phyloP scores from a whole-genome alignment of 2,329 filamentous ascomycete genomes.

The Colletotrichum tropicicola region DNA sequence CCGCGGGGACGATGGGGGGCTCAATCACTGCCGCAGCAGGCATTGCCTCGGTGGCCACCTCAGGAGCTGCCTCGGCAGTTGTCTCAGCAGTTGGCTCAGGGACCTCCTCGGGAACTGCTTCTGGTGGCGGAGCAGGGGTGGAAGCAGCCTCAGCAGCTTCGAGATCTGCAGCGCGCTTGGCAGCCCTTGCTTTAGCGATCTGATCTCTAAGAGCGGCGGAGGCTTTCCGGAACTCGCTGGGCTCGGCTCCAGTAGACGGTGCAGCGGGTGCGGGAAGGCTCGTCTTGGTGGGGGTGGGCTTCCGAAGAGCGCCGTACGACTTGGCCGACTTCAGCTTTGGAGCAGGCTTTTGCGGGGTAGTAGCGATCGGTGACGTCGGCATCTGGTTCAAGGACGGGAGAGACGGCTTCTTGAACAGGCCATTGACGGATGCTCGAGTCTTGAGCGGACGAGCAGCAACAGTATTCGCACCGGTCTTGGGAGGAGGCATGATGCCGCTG shows the following conservation, averaged over 20 bases:
- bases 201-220: constrained; percentile 86
- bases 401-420: constrained; percentile 65
- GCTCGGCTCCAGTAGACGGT: constrained; percentile 28
- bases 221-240: constrained; percentile 62
- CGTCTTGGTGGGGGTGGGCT: constrained; percentile 7
- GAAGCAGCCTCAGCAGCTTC: constrained; percentile 36
- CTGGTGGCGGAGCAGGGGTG: background rate
- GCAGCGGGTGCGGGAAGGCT: background rate
- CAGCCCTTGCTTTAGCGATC: constrained; percentile 91
- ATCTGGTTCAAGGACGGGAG: constrained; percentile 46
- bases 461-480: constrained; percentile 57
- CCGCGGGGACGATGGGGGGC: constrained; percentile 54
- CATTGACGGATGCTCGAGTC: constrained; percentile 60
- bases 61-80: background rate
- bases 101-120: background rate
- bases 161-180: constrained; percentile 66
- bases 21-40: background rate
- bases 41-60: background rate
- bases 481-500: constrained; percentile 35
- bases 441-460: constrained; percentile 55
- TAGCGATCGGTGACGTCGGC: background rate
- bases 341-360: constrained; percentile 14
- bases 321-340: constrained; percentile 16
- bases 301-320: constrained; percentile 23
- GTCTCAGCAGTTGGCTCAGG: background rate